These are phyloP conservation scores for Wickerhamiella lipophila DNA, from an alignment of 805 yeast genomes.

Conservation along the genomic window DNA sequence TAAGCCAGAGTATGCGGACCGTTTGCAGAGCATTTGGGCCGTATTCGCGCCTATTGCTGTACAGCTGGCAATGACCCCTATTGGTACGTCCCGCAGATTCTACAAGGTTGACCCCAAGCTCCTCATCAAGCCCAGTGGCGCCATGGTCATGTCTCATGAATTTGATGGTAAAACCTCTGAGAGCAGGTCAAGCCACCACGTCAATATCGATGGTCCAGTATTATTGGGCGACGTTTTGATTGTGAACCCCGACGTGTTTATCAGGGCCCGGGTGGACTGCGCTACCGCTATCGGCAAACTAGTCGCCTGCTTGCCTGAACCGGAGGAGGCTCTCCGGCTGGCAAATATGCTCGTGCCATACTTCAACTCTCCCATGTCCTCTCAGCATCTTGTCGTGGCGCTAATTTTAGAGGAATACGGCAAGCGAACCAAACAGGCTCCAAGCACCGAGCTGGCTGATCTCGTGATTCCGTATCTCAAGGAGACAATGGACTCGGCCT, in stretches of 20 bases:
- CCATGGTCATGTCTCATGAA: conserved; percentile 22
- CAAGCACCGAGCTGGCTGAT: background rate
- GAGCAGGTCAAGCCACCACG: conserved; percentile 23
- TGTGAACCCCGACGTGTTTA: conserved; percentile 60
- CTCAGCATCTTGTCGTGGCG: conserved; percentile 64
- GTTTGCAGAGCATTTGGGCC: background rate
- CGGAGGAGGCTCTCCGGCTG: background rate
- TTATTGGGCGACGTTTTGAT: conserved; percentile 81
- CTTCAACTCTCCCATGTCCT: conserved; percentile 53
- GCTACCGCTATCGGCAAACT: conserved; percentile 61
- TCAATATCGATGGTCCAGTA: conserved; percentile 89
- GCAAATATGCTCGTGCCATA: conserved; percentile 26
- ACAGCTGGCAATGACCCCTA: conserved; percentile 76
- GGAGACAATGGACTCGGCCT: conserved; percentile 21
- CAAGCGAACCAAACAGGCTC: conserved; percentile 9
- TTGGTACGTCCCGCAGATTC: conserved; percentile 81
- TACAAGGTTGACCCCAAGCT: conserved; percentile 69
- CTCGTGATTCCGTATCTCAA: conserved; percentile 5
- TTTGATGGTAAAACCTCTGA: conserved; percentile 15
- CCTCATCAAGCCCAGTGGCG: conserved; percentile 72
- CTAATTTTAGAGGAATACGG: conserved; percentile 56
- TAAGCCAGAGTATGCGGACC: background rate
- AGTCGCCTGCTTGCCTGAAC: conserved; percentile 16
- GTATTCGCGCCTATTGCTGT: conserved; percentile 34
- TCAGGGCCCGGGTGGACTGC: conserved; percentile 63